Evolutionary conservation across 768 basidiomycete genomes (phyloP).

Genomic region (Lactifluus echinatus): DNA sequence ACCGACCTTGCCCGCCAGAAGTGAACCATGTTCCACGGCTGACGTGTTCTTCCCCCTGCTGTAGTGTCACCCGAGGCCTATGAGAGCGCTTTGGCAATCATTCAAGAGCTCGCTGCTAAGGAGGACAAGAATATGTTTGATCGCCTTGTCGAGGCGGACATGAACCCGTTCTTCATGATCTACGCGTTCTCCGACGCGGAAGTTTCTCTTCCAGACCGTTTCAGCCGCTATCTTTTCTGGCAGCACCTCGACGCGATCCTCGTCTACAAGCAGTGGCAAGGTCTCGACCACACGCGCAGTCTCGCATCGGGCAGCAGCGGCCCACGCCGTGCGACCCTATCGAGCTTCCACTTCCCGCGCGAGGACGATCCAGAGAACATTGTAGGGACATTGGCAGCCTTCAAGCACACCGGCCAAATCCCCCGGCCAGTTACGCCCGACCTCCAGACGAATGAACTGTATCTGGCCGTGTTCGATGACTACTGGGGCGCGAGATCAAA

Average conservation of each 20-base stretch:
- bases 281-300: not conserved
- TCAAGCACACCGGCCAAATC: not conserved
- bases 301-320: not conserved
- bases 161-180: conserved; percentile 10
- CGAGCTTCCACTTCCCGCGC: not conserved
- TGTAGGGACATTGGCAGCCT: not conserved
- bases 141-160: not conserved
- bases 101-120: not conserved
- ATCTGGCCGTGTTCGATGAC: not conserved
- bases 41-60: not conserved
- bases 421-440: not conserved
- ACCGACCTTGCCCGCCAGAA: not conserved
- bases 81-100: not conserved
- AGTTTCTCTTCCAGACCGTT: not conserved
- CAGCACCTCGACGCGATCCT: conserved; percentile 2
- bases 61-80: not conserved
- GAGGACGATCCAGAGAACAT: not conserved
- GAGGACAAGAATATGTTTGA: not conserved
- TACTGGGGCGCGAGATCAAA: not conserved
- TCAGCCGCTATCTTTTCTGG: conserved; percentile 7
- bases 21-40: not conserved
- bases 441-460: not conserved
- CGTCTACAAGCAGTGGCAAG: not conserved
- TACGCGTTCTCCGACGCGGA: conserved; percentile 5
- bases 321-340: not conserved